These are phyloP conservation scores for Eucalyptus regnans DNA, from an alignment of 345 rosid species.

Conservation along the genomic window DNA sequence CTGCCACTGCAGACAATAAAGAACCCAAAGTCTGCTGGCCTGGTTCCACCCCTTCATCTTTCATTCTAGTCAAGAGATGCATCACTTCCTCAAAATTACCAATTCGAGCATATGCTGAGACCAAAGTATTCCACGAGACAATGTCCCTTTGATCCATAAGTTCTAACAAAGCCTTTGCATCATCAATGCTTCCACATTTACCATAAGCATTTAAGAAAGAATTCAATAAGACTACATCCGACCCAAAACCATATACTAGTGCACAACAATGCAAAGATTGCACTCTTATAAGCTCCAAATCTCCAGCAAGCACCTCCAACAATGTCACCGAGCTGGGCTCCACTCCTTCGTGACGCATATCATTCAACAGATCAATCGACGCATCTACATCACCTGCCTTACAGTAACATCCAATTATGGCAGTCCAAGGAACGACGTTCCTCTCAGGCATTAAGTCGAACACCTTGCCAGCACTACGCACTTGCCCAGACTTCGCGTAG, in stretches of 20 bases:
- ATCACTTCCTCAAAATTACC: constrained; percentile 21
- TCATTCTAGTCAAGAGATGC: constrained; percentile 28
- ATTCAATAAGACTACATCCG: constrained; percentile 18
- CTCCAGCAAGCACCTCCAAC: constrained; percentile 28
- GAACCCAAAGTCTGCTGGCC: constrained; percentile 39
- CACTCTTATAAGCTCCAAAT: constrained; percentile 18
- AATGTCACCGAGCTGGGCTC: constrained; percentile 46
- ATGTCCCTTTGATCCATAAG: constrained; percentile 33
- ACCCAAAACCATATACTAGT: constrained; percentile 25
- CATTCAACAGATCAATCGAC: constrained; percentile 19
- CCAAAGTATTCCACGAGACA: constrained; percentile 47
- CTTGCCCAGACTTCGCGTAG: constrained; percentile 16
- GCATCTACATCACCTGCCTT: constrained; percentile 12
- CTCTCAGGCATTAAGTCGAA: constrained; percentile 38
- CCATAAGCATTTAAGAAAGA: constrained; percentile 36
- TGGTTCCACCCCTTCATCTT: constrained; percentile 20
- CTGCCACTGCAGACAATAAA: constrained; percentile 20
- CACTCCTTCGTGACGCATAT: constrained; percentile 29
- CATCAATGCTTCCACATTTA: constrained; percentile 21
- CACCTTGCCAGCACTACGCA: constrained; percentile 23
- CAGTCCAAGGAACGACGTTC: constrained; percentile 37
- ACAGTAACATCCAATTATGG: constrained; percentile 39
- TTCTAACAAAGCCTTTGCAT: constrained; percentile 34
- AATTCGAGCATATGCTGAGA: constrained; percentile 28
- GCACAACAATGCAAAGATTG: constrained; percentile 38